A percentile compares a stretch with the other conserved stretches of the same genome.
Conservation (phyloP, 192 early-diverging fungal species). For the Tieghemiomyces parasiticus region DNA sequence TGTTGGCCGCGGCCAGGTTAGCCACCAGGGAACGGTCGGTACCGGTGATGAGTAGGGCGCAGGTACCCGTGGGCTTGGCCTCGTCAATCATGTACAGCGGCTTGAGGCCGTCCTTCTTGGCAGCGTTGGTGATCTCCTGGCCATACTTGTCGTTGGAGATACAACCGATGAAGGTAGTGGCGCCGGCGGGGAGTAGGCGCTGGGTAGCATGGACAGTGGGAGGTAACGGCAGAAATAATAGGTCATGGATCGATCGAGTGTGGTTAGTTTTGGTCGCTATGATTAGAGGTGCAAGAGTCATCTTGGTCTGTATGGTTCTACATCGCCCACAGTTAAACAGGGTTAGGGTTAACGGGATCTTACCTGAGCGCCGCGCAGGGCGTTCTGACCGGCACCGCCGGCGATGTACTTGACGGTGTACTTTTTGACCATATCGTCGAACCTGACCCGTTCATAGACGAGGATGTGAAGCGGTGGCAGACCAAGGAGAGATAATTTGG, state of each 20-base stretch:
- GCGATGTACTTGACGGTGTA: conserved; percentile 73
- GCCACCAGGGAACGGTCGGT: conserved; percentile 79
- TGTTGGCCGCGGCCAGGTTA: conserved; percentile 90
- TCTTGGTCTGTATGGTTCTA: no score
- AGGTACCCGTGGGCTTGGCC: conserved; percentile 79
- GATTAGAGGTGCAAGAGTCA: no score
- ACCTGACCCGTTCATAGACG: no score
- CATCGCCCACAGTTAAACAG: no score
- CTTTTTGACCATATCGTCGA: conserved; percentile 57
- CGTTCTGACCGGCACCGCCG: conserved; percentile 95
- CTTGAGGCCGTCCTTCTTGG: conserved; percentile 66
- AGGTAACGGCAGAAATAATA: no score
- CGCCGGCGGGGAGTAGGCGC: conserved; percentile 74
- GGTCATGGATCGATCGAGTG: no score
- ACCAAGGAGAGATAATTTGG: no score
- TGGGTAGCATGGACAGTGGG: no score
- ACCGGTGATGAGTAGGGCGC: conserved; percentile 90
- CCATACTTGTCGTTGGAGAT: conserved; percentile 79
- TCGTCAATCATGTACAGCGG: conserved; percentile 76
- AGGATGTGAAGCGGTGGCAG: no score
- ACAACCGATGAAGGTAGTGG: conserved; percentile 86
- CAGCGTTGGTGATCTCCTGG: conserved; percentile 54
- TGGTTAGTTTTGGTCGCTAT: no score
- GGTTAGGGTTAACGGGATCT: no score
- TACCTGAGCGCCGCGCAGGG: conserved; percentile 67